Evolutionary conservation across 2,329 filamentous ascomycete genomes (phyloP).

Genomic region (Hirsutella thompsonii): DNA sequence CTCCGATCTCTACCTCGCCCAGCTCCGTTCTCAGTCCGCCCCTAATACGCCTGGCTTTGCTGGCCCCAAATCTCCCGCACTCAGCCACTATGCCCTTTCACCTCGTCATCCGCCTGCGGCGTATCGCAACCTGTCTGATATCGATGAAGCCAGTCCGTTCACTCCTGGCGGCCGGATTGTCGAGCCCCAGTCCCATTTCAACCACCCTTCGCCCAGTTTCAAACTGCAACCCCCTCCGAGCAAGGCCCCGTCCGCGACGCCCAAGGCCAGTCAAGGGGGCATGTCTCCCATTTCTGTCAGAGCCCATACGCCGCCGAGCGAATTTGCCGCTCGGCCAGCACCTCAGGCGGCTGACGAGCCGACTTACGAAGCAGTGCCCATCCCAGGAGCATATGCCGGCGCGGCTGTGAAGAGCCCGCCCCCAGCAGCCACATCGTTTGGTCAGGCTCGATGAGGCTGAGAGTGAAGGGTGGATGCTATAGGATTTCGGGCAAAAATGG

Average conservation of each 20-base stretch:
- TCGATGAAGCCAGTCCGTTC: slow-evolving; percentile 32
- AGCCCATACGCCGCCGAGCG: slow-evolving; percentile 6
- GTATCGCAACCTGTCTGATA: slow-evolving; percentile 37
- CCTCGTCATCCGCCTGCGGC: slow-evolving; percentile 47
- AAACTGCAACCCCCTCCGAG: slow-evolving; percentile 74
- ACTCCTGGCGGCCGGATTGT: slow-evolving; percentile 42
- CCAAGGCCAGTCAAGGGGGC: slow-evolving; percentile 48
- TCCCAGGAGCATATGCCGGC: slow-evolving; percentile 69
- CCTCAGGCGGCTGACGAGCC: slow-evolving; percentile 66
- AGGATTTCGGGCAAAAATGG: neutral
- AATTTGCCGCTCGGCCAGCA: slow-evolving; percentile 33
- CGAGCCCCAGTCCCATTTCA: slow-evolving; percentile 51
- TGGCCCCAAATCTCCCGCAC: slow-evolving; percentile 46
- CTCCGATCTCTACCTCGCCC: slow-evolving; percentile 86
- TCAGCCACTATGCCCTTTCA: slow-evolving; percentile 37
- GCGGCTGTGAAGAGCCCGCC: slow-evolving; percentile 39
- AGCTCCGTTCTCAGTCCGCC: slow-evolving; percentile 72
- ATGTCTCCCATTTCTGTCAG: slow-evolving; percentile 37
- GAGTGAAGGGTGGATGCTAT: neutral
- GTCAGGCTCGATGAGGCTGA: slow-evolving; percentile 14
- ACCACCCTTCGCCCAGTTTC: slow-evolving; percentile 49
- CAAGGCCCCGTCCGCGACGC: slow-evolving; percentile 66
- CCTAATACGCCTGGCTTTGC: slow-evolving; percentile 89
- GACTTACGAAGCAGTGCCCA: slow-evolving; percentile 74
- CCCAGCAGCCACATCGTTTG: slow-evolving; percentile 29